phyloP scores from a whole-genome alignment of 305 asterid species.

The Fraxinus ornus region DNA sequence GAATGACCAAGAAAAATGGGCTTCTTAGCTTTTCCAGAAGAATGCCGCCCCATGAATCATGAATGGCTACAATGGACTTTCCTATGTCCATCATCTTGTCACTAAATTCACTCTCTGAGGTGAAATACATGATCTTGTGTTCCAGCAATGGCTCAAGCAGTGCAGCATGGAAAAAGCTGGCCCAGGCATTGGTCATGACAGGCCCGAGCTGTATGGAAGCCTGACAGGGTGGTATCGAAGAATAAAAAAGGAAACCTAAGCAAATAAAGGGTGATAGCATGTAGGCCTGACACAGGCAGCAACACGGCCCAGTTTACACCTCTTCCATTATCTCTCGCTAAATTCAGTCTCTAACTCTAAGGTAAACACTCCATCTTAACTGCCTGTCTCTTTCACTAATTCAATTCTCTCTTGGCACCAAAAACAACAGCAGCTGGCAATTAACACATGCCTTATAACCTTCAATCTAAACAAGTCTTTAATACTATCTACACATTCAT shows the following conservation, averaged over 20 bases:
- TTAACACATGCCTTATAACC: background rate
- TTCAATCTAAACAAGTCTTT: background rate
- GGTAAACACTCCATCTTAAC: conserved; percentile 24
- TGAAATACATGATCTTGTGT: background rate
- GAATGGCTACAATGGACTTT: conserved; percentile 47
- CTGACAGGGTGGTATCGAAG: background rate
- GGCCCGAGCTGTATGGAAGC: background rate
- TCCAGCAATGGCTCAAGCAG: background rate
- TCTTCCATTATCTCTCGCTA: conserved; percentile 8
- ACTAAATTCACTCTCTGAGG: background rate
- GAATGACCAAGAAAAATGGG: background rate
- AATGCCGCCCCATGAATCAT: conserved; percentile 21
- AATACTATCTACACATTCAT: background rate
- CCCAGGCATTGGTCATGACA: background rate
- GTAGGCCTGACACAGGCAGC: background rate
- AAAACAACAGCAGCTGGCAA: background rate
- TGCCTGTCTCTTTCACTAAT: conserved; percentile 33
- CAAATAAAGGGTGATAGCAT: background rate
- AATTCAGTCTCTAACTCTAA: conserved; percentile 38
- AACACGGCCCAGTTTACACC: background rate
- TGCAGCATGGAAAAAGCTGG: background rate
- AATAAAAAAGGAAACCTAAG: background rate
- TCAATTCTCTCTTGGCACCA: conserved; percentile 39
- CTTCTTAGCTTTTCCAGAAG: conserved; percentile 40
- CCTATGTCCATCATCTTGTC: conserved; percentile 48